Evolutionary conservation across 768 basidiomycete species (phyloP).

Genomic region (Lactifluus rugatus): DNA sequence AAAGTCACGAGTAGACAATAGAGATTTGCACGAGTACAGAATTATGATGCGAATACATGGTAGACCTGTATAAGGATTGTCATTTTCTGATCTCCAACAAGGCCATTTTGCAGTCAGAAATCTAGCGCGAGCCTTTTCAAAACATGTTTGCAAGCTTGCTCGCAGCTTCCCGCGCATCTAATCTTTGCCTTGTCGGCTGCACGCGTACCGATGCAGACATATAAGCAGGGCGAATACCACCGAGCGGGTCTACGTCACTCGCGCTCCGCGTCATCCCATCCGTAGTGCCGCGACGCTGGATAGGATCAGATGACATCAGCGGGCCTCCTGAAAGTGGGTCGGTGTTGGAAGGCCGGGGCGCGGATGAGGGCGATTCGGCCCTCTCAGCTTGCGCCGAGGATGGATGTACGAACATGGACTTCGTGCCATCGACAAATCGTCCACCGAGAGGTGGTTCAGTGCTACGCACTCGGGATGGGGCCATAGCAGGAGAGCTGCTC

Average conservation of each 20-base stretch:
- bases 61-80: conserved; percentile 5
- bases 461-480: conserved; percentile 23
- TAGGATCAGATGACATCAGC: conserved; percentile 9
- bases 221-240: conserved; percentile 45
- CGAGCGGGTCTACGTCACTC: conserved; percentile 51
- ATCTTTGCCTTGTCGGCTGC: conserved; percentile 56
- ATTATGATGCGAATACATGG: conserved; percentile 10
- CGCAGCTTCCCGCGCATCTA: conserved; percentile 81
- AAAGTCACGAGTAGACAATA: not conserved
- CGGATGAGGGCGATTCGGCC: not conserved
- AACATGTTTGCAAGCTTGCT: conserved; percentile 90
- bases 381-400: not conserved
- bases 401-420: conserved; percentile 65
- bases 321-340: conserved; percentile 19
- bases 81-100: not conserved
- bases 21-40: not conserved
- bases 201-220: conserved; percentile 70
- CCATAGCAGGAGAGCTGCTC: conserved; percentile 24
- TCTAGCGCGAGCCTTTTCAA: conserved; percentile 26
- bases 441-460: conserved; percentile 51
- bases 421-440: conserved; percentile 62
- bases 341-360: not conserved
- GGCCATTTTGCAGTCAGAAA: not conserved
- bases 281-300: conserved; percentile 14
- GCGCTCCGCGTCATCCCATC: conserved; percentile 9